These are phyloP conservation scores for Apiotrichum laibachii DNA, from an alignment of 1,284 basidiomycete genomes.

Conservation along the genomic window DNA sequence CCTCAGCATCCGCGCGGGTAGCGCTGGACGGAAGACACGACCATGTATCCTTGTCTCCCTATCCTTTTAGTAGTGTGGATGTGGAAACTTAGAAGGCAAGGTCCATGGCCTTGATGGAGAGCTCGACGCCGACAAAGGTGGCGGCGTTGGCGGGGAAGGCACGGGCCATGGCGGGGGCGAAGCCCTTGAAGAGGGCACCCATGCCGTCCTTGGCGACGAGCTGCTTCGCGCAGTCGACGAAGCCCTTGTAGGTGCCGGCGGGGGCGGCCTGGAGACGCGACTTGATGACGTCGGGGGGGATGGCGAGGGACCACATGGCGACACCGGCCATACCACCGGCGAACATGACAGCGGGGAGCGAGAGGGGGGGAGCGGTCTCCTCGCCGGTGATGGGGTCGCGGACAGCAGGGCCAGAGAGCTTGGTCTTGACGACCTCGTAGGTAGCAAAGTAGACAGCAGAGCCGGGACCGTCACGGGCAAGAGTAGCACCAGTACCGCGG, in stretches of 20 bases:
- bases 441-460: conserved; percentile 97
- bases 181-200: conserved; percentile 90
- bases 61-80: no score
- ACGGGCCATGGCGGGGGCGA: conserved; percentile 93
- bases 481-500: conserved; percentile 86
- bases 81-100: conserved; percentile 31
- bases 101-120: conserved; percentile 51
- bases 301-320: conserved; percentile 95
- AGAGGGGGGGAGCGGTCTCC: conserved; percentile 73
- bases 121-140: conserved; percentile 52
- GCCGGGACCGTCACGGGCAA: conserved; percentile 93
- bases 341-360: conserved; percentile 81
- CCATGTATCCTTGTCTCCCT: not conserved
- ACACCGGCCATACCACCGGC: conserved; percentile 94
- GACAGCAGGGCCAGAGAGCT: conserved; percentile 54
- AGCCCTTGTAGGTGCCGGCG: conserved; percentile 88
- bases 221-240: conserved; percentile 88
- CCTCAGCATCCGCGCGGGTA: no score
- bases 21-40: not conserved
- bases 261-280: conserved; percentile 96
- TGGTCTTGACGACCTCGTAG: conserved; percentile 90
- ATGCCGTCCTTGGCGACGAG: conserved; percentile 90
- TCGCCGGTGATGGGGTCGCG: conserved; percentile 52
- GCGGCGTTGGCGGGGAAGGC: conserved; percentile 61
- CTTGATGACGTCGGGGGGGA: conserved; percentile 95